Percentiles rank a stretch among this genome's conserved stretches.
Evolutionary conservation across 2,329 filamentous ascomycete species (phyloP).

Genomic region (Trichothecium roseum): DNA sequence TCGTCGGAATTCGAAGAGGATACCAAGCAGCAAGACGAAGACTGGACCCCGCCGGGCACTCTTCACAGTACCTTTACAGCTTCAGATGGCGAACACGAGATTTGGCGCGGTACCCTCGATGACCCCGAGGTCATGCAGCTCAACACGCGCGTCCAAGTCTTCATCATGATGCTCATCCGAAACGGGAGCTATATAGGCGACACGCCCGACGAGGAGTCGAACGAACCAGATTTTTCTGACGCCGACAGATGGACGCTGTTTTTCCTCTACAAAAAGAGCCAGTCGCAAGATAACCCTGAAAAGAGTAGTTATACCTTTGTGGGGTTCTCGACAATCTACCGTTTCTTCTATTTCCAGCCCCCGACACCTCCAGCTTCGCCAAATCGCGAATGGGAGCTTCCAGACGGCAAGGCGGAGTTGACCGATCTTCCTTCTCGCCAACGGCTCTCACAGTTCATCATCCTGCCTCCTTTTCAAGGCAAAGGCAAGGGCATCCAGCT

Average conservation of each 20-base stretch:
- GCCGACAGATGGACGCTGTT: slow-evolving; percentile 87
- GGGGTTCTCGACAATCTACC: slow-evolving; percentile 85
- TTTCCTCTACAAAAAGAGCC: slow-evolving; percentile 64
- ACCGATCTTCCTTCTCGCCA: slow-evolving; percentile 62
- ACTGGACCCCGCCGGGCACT: slow-evolving; percentile 65
- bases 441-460: slow-evolving; percentile 85
- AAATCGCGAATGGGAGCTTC: slow-evolving; percentile 31
- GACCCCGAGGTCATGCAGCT: slow-evolving; percentile 61
- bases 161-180: slow-evolving; percentile 84
- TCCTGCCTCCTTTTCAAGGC: slow-evolving; percentile 78
- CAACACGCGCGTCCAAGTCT: slow-evolving; percentile 70
- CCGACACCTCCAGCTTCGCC: slow-evolving; percentile 31
- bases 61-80: slow-evolving; percentile 54
- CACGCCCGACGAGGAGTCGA: slow-evolving; percentile 37
- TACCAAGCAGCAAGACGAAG: slow-evolving; percentile 29
- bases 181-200: slow-evolving; percentile 66
- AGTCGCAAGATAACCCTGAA: slow-evolving; percentile 23
- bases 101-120: slow-evolving; percentile 70
- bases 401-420: slow-evolving; percentile 35
- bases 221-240: slow-evolving; percentile 58
- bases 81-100: slow-evolving; percentile 60
- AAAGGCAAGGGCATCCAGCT: slow-evolving; percentile 70
- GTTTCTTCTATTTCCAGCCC: slow-evolving; percentile 60
- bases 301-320: slow-evolving; percentile 66
- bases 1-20: slow-evolving; percentile 50